A percentile compares a stretch with the other conserved stretches of the same genome.
Evolutionary conservation across 345 rosid genomes (phyloP).

Genomic region (Mallotus nudiflorus): DNA sequence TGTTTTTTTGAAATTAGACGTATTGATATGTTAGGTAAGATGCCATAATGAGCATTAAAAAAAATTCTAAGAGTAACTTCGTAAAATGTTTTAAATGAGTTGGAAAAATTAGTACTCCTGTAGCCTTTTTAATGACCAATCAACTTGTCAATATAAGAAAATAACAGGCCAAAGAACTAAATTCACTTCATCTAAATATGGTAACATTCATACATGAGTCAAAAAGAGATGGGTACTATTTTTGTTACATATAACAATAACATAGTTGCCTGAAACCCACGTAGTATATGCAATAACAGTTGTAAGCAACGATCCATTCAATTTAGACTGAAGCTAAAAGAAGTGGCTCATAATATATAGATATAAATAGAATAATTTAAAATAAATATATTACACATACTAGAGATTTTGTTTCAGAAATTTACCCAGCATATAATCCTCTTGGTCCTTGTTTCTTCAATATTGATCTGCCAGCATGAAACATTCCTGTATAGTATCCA

Average conservation of each 20-base stretch:
- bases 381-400: background rate
- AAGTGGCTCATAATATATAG: background rate
- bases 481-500: slow-evolving; percentile 79
- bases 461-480: slow-evolving; percentile 84
- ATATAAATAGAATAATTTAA: background rate
- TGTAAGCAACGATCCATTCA: background rate
- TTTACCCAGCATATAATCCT: slow-evolving; percentile 91
- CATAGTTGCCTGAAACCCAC: background rate
- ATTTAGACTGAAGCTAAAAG: background rate
- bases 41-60: background rate
- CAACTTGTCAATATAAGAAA: background rate
- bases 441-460: slow-evolving; percentile 81
- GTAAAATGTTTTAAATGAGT: background rate
- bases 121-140: background rate
- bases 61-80: background rate
- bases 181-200: background rate
- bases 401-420: slow-evolving; percentile 2
- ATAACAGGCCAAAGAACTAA: background rate
- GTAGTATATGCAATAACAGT: background rate
- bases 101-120: background rate
- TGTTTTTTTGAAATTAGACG: background rate
- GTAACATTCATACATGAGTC: background rate
- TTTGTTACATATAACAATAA: background rate
- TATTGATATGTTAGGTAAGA: background rate
- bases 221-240: background rate